Conservation (phyloP, 2,329 filamentous ascomycete species). For the Venturia aucupariae region DNA sequence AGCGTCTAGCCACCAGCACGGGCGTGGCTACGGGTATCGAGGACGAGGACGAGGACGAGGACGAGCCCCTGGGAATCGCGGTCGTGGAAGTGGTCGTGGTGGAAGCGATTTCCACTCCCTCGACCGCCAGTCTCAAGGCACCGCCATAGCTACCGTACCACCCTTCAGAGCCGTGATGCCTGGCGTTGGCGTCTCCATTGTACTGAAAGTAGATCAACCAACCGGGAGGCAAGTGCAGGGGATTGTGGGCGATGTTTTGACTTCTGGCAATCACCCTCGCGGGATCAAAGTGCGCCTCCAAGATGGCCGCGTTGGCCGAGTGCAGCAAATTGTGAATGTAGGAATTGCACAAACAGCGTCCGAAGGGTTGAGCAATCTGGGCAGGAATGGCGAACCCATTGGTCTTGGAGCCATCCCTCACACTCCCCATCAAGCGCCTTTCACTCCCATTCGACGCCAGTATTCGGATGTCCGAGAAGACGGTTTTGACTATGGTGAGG, state of each 20-base stretch:
- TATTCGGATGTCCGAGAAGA: constrained; percentile 4
- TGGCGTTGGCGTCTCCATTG: constrained; percentile 59
- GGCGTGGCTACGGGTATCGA: not conserved
- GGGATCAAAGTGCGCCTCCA: constrained; percentile 69
- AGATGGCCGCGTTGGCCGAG: constrained; percentile 64
- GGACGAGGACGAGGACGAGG: not conserved
- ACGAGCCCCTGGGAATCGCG: not conserved
- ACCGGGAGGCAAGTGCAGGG: constrained; percentile 64
- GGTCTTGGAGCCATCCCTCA: not conserved
- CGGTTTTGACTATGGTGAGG: constrained; percentile 10
- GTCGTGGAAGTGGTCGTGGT: not conserved
- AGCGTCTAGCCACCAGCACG: not conserved
- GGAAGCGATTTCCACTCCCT: not conserved
- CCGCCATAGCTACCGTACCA: constrained; percentile 20
- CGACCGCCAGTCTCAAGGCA: not conserved
- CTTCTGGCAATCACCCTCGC: constrained; percentile 62
- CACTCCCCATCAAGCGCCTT: not conserved
- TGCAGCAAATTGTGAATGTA: constrained; percentile 50
- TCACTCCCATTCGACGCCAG: not conserved
- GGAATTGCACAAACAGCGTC: constrained; percentile 17
- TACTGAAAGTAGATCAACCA: constrained; percentile 67
- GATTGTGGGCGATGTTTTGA: constrained; percentile 57
- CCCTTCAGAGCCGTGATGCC: constrained; percentile 40
- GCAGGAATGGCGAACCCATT: constrained; percentile 9
- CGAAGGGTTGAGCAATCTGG: constrained; percentile 9